These are phyloP conservation scores for Cairneyella variabilis DNA, from an alignment of 495 filamentous ascomycete species.

Conservation along the genomic window DNA sequence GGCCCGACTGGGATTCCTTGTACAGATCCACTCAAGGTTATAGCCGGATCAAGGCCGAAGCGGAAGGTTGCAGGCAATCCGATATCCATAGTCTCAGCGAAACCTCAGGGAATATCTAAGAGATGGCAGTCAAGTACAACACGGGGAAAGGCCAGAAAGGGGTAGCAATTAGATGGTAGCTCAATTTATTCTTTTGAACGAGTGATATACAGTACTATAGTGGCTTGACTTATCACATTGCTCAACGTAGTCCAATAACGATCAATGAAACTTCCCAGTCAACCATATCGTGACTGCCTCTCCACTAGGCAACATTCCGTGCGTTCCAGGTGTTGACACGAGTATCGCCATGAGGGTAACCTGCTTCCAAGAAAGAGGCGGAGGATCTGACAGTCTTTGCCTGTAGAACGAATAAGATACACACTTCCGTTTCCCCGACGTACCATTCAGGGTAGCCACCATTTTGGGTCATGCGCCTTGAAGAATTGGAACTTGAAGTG, in stretches of 20 bases:
- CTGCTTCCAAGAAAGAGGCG: no score
- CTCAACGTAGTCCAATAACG: background rate
- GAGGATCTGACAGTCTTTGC: no score
- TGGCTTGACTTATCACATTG: no score
- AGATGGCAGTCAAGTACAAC: background rate
- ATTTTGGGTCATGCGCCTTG: slow-evolving; percentile 10
- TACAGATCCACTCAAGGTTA: slow-evolving; percentile 3
- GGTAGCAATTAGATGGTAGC: slow-evolving; percentile 1
- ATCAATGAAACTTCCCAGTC: background rate
- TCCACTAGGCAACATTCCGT: background rate
- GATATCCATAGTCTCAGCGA: background rate
- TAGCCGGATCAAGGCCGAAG: background rate
- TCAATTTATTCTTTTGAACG: background rate
- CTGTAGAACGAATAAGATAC: no score
- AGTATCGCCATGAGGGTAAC: no score
- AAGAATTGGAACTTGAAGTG: slow-evolving; percentile 10
- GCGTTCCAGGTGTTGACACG: no score
- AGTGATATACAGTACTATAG: slow-evolving; percentile 1
- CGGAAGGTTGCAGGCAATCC: slow-evolving; percentile 1
- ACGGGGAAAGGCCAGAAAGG: slow-evolving; percentile 1
- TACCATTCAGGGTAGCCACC: slow-evolving; percentile 7
- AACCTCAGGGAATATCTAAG: slow-evolving; percentile 5
- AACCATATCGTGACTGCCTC: background rate
- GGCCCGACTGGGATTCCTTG: background rate
- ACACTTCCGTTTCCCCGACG: no score